Base-by-base conservation (phyloP, 169 alveolate genomes). In the Eimeria maxima region DNA sequence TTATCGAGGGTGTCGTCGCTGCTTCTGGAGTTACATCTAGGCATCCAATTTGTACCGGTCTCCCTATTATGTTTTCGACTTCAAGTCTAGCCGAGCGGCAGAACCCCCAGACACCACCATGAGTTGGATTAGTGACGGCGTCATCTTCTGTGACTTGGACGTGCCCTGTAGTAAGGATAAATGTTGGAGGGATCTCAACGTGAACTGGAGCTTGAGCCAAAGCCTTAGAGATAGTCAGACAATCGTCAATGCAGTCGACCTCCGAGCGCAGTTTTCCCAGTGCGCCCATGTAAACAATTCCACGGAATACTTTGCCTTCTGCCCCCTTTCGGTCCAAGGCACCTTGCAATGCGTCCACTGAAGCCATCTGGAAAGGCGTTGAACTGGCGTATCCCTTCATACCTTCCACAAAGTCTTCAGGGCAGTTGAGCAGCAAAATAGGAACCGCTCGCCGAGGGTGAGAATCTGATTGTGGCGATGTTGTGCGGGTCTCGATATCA, bases 61-160 rank as follows among this genome's bases (percentile, higher is more conserved):
- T 74, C 45, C 96, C 97, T 11, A 80, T 78, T 13, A 93, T 74
- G 3, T 57, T 89, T 42, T 94, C 97, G 29, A 94, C 27, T 65
- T 96, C 97, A 83, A 96, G 95, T 45, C 96, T 90, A 38, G 97
- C 97, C 10, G 98, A 96, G 38, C 96, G 96, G 5, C 96, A 97
- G 88, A 97, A 86, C 60, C 98, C 98, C 98, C 98, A 97, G n/a
- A 97, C 96, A 13, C 98, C 98, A 1, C 97, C 96, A 76, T 96
- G 96, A 24, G 88, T 93, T 27, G 98, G 98, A 20, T 55, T 71
- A 20, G 95, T 93, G 10, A 90, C 67, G 10, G 88, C 50, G 27
- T 63, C 42, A 14, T 60, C 95, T 22, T 42, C 88, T 47, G n/a
- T 38, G 20, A 22, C 8, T 47, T 63, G 67, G 0, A 90, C 42